Evolutionary conservation across 257 asterid species (phyloP).

Genomic region (Solanum microdontum): DNA sequence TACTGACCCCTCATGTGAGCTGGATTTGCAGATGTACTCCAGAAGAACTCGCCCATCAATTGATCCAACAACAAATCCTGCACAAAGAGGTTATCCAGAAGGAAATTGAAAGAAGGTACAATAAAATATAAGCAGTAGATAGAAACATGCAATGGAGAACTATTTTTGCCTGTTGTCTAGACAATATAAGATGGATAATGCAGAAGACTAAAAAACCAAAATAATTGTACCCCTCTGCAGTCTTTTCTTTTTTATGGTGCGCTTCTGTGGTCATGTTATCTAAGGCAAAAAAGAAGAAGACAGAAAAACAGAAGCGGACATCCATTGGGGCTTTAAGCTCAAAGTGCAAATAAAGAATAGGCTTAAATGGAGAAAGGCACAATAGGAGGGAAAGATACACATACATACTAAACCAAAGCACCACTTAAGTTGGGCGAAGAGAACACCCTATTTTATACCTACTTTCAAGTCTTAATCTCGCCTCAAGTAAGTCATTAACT

Average conservation of each 20-base stretch:
- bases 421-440: neutral
- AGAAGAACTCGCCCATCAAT: constrained; percentile 73
- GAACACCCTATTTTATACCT: neutral
- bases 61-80: constrained; percentile 81
- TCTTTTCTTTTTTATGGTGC: neutral
- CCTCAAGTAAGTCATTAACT: neutral
- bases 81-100: constrained; percentile 6
- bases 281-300: neutral
- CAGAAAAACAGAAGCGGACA: neutral
- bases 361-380: neutral
- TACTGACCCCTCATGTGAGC: constrained; percentile 57
- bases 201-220: neutral
- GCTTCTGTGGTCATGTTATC: neutral
- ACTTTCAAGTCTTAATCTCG: neutral
- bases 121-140: neutral
- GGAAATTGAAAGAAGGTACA: neutral
- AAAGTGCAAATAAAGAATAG: neutral
- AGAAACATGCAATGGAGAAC: neutral
- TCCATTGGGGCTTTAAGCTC: neutral
- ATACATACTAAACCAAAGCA: neutral
- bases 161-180: neutral
- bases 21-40: constrained; percentile 37
- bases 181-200: neutral
- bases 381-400: neutral
- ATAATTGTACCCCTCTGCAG: neutral